phyloP scores from a whole-genome alignment of 371 early-diverging fungal species.

The Apophysomyces trapeziformis region DNA sequence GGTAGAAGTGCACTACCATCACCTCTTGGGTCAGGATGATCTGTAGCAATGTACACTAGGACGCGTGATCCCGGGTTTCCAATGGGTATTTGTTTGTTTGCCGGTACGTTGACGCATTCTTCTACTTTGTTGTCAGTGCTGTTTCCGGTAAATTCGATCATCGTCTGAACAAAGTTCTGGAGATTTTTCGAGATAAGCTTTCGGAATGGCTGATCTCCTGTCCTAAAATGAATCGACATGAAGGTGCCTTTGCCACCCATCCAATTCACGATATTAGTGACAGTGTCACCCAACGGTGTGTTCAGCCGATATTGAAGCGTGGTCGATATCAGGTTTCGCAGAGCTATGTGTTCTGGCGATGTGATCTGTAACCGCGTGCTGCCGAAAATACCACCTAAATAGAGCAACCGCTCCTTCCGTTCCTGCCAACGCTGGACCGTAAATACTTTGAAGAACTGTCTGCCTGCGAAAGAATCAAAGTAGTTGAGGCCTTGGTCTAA shows the following conservation, averaged over 20 bases:
- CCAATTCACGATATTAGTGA: conserved; percentile 31
- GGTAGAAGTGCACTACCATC: conserved; percentile 25
- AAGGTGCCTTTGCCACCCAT: conserved; percentile 35
- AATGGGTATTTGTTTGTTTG: neutral
- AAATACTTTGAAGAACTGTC: conserved; percentile 36
- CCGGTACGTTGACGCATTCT: conserved; percentile 1
- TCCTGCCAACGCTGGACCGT: conserved; percentile 27
- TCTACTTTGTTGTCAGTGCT: neutral
- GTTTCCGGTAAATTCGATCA: conserved; percentile 17
- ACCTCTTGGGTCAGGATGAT: conserved; percentile 37
- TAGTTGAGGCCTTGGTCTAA: conserved; percentile 28
- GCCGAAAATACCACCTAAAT: conserved; percentile 47
- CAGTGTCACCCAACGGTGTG: conserved; percentile 39
- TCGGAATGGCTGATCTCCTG: conserved; percentile 38
- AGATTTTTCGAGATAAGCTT: conserved; percentile 27
- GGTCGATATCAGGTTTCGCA: conserved; percentile 26
- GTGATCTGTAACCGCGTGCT: conserved; percentile 36
- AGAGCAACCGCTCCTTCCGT: conserved; percentile 34
- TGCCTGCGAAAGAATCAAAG: conserved; percentile 42
- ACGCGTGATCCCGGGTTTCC: conserved; percentile 11
- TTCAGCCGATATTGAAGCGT: conserved; percentile 40
- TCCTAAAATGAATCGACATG: conserved; percentile 46
- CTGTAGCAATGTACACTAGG: conserved; percentile 45
- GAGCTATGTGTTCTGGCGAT: conserved; percentile 24
- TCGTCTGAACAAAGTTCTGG: conserved; percentile 19